Base-by-base conservation (phyloP, 2,329 filamentous ascomycete species). In the Colletotrichum euphorbiae region DNA sequence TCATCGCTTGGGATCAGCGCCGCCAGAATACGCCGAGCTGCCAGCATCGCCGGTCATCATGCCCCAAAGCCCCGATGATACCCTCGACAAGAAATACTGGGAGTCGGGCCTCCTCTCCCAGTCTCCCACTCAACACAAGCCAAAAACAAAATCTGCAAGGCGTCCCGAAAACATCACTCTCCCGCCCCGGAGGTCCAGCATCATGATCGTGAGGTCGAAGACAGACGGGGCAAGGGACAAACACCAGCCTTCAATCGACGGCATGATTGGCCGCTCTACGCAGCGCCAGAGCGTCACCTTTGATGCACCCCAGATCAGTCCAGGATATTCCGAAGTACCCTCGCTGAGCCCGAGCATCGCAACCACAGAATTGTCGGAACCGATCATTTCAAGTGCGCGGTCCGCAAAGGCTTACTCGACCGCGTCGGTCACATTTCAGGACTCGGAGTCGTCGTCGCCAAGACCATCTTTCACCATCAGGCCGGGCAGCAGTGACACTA, bases 321-420 rank as follows among this genome's bases (percentile, higher is more conserved):
- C 62, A 48, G 60, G 3, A 38, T 69, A 6, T 73, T 69, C 67
- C 8, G 67, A 73, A 5, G 63, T 57, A 4, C 55, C 62, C 8
- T 80, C 77, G 9, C 73, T 77, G 11, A 72, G 75, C 6, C 76
- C 77, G 24, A 80, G 78, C 67, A 70, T 80, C 21, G 69, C 73
- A n/a, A 77, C 77, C 4, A 74, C 73, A 12, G 74, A 72, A 3
- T 33, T 68, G 21, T 78, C 75, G 1, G 78, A 77, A 11, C 76
- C 77, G 1, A 73, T 75, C n/a, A 50, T 77, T 2, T 70, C 75
- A 5, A 76, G 76, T 62, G 78, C 78, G n/a, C 72, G 74, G 62
- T 75, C 76, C 2, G 76, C 77, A 7, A 74, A 71, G 33, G 75
- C 74, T 5, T 74, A 75, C 50, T 73, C 73, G 9, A 72, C 72